Evolutionary conservation across 495 filamentous ascomycete genomes (phyloP), one percentile per base, ranked within the genome.

Genomic region (Clohesyomyces aquaticus): DNA sequence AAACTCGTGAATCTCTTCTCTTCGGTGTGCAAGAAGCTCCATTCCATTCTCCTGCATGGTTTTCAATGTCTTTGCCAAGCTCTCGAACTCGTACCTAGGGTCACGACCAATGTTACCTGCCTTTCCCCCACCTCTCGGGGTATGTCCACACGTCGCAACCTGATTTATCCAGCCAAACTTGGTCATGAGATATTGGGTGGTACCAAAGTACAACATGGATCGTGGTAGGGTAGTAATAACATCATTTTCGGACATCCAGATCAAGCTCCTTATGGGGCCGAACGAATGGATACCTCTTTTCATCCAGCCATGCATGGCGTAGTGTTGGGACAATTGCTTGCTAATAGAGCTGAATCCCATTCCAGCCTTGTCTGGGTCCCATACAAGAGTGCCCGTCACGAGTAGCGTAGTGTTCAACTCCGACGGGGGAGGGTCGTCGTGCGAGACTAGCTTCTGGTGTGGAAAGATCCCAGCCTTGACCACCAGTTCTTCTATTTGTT

Each of bases 261-360:
- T 64, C 2, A 96, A 76, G 76, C 93, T 83, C 53, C 91, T 83
- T 8, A 93, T 86, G 6, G 83, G 81, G 9, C 91, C 87, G 63
- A 85, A 86, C 19, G 71, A 76, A 47, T 89, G 86, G 55, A 88
- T 83, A 18, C 82, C 71, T 1, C 70, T 61, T 18, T 74, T 66
- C 3, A 65, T 58, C 51, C 78, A 74, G 47, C 83, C 76, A 22
- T 77, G 66, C 14, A 61, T 55, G 29, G 84, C 71, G 52, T 87
- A 70, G 10, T 57, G 55, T 26, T 38, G 74, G 23, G 80, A 75
- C 23, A 54, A 45, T 29, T 74, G 76, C 25, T 73, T 61, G 2
- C 47, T 54, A 28, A 66, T 47, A 3, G 69, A 72, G 21, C 41
- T 46, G 35, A 64, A 63, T 11, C 59, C 63, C 1, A 59, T 28